Percentiles rank a stretch among this genome's conserved stretches.
Conservation (phyloP, 495 filamentous ascomycete genomes). For the Lasiosphaeris hirsuta region DNA sequence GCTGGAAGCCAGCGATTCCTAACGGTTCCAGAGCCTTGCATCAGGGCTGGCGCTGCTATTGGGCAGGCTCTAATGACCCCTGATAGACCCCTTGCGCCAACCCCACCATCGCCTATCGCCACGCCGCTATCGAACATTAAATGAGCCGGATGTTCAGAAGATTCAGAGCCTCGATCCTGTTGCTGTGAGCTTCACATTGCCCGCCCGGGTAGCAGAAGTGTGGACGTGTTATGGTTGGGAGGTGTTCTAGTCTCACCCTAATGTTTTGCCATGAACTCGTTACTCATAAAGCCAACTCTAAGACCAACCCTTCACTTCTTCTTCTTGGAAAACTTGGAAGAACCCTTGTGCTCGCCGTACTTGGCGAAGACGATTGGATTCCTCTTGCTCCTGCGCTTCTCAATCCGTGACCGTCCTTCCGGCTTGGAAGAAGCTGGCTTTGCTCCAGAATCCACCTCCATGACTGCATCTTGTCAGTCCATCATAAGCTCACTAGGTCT, state of each 20-base stretch:
- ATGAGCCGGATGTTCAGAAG: too few relatives aligned
- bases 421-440: constrained; percentile 30
- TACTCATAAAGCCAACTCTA: background rate
- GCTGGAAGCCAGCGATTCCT: too few relatives aligned
- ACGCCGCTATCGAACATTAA: too few relatives aligned
- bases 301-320: constrained; percentile 31
- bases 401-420: constrained; percentile 35
- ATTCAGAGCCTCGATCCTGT: too few relatives aligned
- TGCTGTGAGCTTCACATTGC: too few relatives aligned
- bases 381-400: constrained; percentile 47
- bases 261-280: background rate
- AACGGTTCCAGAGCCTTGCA: too few relatives aligned
- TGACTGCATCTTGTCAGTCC: constrained; percentile 31
- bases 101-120: too few relatives aligned
- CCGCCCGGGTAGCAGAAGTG: background rate
- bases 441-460: constrained; percentile 46
- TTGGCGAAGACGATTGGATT: constrained; percentile 52
- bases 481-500: background rate
- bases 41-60: too few relatives aligned
- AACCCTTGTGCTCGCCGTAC: constrained; percentile 42
- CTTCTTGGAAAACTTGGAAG: constrained; percentile 21
- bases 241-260: background rate
- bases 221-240: background rate
- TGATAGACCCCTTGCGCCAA: too few relatives aligned
- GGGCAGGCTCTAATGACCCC: too few relatives aligned